A percentile compares a stretch with the other conserved stretches of the same genome.
These are phyloP conservation scores for Trebouxia sp. DNA, from an alignment of 139 green algal species.

Conservation along the genomic window DNA sequence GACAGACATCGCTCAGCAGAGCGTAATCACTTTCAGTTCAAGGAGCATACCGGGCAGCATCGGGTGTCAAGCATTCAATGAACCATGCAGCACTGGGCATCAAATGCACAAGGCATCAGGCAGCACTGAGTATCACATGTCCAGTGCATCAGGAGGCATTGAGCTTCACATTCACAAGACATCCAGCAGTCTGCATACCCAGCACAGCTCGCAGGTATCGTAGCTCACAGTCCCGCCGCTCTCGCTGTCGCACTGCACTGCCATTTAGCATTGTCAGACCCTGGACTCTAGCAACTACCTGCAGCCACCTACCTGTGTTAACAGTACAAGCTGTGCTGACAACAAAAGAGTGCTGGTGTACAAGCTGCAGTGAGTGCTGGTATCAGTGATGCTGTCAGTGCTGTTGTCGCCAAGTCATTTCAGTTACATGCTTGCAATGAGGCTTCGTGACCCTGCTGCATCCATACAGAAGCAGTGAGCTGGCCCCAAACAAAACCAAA, in stretches of 20 bases:
- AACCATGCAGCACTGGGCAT: too few relatives aligned
- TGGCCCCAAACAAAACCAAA: neutral
- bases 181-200: neutral
- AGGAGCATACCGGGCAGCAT: too few relatives aligned
- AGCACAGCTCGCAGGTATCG: conserved; percentile 63
- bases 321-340: too few relatives aligned
- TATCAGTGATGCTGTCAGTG: neutral
- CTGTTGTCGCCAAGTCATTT: neutral
- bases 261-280: conserved; percentile 73
- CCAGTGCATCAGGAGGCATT: too few relatives aligned
- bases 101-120: neutral
- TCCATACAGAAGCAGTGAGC: neutral
- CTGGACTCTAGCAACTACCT: conserved; percentile 70
- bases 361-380: neutral
- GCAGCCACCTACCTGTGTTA: neutral
- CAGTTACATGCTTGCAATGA: neutral
- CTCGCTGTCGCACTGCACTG: conserved; percentile 57
- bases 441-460: too few relatives aligned
- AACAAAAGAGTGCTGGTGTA: too few relatives aligned
- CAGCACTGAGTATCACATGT: too few relatives aligned
- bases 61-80: too few relatives aligned
- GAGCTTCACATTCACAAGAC: too few relatives aligned
- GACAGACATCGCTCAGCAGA: too few relatives aligned
- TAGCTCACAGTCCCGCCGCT: conserved; percentile 79
- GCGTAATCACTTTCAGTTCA: too few relatives aligned